phyloP scores from a whole-genome alignment of 495 filamentous ascomycete species.

The Neurospora africana region DNA sequence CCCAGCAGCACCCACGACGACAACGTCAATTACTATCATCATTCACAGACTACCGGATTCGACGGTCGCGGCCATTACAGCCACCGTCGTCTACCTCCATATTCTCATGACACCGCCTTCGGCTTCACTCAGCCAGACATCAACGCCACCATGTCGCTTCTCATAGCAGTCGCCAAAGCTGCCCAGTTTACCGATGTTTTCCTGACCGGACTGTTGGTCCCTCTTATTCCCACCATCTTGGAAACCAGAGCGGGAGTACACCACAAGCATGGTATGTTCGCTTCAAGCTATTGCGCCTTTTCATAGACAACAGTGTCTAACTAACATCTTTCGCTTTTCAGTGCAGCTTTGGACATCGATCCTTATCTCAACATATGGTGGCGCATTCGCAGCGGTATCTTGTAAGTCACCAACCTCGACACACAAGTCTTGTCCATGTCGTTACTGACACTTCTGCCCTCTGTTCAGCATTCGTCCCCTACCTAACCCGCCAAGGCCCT shows the following conservation, averaged over 20 bases:
- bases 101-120: not conserved
- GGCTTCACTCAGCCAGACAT: not conserved
- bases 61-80: not conserved
- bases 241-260: constrained; percentile 6
- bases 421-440: not conserved
- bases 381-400: constrained; percentile 16
- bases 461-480: constrained; percentile 14
- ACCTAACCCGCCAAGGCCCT: constrained; percentile 9
- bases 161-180: not conserved
- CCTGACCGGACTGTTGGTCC: constrained; percentile 1
- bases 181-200: not conserved
- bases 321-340: not conserved
- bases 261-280: constrained; percentile 10
- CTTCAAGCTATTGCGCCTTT: no score
- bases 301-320: no score
- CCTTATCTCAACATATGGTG: constrained; percentile 19
- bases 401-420: constrained; percentile 10
- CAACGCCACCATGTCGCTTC: not conserved
- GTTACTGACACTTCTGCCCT: not conserved
- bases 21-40: not conserved
- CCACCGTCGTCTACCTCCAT: not conserved
- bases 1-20: not conserved
- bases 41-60: not conserved
- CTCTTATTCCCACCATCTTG: constrained; percentile 19
- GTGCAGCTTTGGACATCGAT: constrained; percentile 22